phyloP scores from a whole-genome alignment of 2,329 filamentous ascomycete genomes.

The Fusarium sp. region DNA sequence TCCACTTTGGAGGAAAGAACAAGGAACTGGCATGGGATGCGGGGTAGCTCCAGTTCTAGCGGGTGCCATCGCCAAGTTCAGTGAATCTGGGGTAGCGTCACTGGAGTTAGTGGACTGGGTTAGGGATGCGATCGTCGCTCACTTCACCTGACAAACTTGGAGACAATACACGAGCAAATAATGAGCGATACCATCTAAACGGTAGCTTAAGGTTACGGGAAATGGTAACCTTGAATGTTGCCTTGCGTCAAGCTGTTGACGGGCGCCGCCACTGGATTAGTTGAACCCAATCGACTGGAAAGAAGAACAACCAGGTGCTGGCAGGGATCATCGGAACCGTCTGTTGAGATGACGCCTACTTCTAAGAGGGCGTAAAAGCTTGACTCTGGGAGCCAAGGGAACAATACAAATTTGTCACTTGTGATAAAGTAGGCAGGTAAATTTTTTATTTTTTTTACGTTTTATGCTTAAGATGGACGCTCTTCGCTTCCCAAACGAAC shows the following conservation, averaged over 20 bases:
- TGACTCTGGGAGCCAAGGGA: background rate
- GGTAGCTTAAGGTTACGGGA: background rate
- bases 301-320: background rate
- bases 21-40: slow-evolving; percentile 20
- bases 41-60: slow-evolving; percentile 30
- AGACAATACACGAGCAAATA: background rate
- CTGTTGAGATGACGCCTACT: slow-evolving; percentile 5
- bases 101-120: background rate
- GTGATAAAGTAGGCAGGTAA: too few species aligned
- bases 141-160: background rate
- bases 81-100: slow-evolving; percentile 28
- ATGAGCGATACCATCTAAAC: background rate
- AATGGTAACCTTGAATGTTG: background rate
- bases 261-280: slow-evolving; percentile 17
- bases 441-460: background rate
- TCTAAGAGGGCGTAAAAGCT: background rate
- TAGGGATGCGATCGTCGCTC: background rate
- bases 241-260: background rate
- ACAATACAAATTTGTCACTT: background rate
- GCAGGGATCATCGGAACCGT: slow-evolving; percentile 40
- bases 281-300: background rate
- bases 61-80: slow-evolving; percentile 21
- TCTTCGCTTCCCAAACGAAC: background rate
- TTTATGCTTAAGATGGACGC: background rate
- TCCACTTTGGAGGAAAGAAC: slow-evolving; percentile 16